A percentile compares a stretch with the other conserved stretches of the same genome.
Conservation (phyloP, 352 stramenopile genomes). For the Pythium vanterpoolii region DNA sequence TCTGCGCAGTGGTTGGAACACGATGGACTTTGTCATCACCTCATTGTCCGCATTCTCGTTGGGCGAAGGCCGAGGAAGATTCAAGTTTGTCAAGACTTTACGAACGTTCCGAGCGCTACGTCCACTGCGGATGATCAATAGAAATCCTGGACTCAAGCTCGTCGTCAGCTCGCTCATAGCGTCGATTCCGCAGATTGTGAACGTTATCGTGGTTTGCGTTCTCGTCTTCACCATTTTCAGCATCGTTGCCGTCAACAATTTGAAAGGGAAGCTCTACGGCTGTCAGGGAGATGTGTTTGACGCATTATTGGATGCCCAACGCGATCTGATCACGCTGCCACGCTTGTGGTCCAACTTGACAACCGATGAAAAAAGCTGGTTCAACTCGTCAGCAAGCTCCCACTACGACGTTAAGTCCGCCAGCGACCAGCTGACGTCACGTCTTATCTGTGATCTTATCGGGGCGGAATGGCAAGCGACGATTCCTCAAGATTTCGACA, state of each 20-base stretch:
- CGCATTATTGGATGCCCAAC: conserved; percentile 29
- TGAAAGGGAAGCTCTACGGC: conserved; percentile 85
- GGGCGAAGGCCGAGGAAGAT: conserved; percentile 59
- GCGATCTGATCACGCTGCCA: conserved; percentile 46
- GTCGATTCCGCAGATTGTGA: conserved; percentile 75
- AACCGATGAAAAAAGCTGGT: conserved; percentile 32
- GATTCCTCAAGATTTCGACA: conserved; percentile 79
- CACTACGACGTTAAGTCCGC: neutral
- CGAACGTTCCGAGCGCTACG: conserved; percentile 76
- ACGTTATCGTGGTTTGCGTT: conserved; percentile 80
- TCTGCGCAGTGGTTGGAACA: conserved; percentile 85
- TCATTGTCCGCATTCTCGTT: conserved; percentile 67
- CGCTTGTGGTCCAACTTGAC: conserved; percentile 44
- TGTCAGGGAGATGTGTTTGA: conserved; percentile 59
- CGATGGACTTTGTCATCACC: conserved; percentile 90
- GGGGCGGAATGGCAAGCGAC: conserved; percentile 36
- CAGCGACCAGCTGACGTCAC: conserved; percentile 37
- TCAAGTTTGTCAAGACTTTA: conserved; percentile 65
- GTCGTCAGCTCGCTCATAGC: conserved; percentile 80
- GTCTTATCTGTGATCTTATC: conserved; percentile 39
- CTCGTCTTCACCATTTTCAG: conserved; percentile 87
- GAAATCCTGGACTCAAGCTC: conserved; percentile 60
- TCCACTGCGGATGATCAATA: conserved; percentile 83
- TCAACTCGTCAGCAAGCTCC: conserved; percentile 21
- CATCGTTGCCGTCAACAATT: conserved; percentile 88